phyloP scores from a whole-genome alignment of 2,329 filamentous ascomycete genomes.

The Hymenoscyphus fraxineus region DNA sequence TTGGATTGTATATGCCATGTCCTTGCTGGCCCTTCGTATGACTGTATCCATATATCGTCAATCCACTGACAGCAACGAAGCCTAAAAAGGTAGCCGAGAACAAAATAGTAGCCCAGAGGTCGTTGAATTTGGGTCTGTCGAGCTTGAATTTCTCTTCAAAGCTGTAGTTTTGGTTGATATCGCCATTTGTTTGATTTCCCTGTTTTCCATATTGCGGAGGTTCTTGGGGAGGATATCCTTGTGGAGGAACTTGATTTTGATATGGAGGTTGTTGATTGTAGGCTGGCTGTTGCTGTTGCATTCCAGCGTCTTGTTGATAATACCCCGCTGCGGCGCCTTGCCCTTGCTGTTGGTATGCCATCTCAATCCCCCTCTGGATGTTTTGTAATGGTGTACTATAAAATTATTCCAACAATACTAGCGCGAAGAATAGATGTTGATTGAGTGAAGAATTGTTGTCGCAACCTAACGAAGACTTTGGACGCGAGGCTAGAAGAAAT shows the following conservation, averaged over 20 bases:
- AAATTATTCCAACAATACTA: not conserved
- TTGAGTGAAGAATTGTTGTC: not conserved
- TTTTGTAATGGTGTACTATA: not conserved
- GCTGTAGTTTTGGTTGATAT: slow-evolving; percentile 19
- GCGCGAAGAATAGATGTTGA: slow-evolving; percentile 1
- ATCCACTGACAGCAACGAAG: slow-evolving; percentile 71
- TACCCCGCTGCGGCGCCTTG: slow-evolving; percentile 28
- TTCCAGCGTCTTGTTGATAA: slow-evolving; percentile 21
- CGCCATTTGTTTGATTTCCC: slow-evolving; percentile 3
- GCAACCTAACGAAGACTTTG: not conserved
- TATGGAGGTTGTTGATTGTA: slow-evolving; percentile 11
- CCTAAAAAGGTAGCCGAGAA: slow-evolving; percentile 68
- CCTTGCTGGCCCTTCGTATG: slow-evolving; percentile 60
- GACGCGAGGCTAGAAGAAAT: not conserved
- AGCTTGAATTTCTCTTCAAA: slow-evolving; percentile 84
- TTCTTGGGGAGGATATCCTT: slow-evolving; percentile 18
- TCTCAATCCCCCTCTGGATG: slow-evolving; percentile 7
- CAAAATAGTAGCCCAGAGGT: slow-evolving; percentile 82
- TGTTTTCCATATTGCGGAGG: slow-evolving; percentile 25
- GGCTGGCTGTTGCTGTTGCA: slow-evolving; percentile 17
- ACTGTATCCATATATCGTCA: slow-evolving; percentile 72
- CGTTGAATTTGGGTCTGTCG: slow-evolving; percentile 81
- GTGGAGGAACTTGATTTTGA: slow-evolving; percentile 4
- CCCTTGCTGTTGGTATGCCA: slow-evolving; percentile 28
- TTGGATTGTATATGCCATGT: slow-evolving; percentile 65